A percentile compares a stretch with the other conserved stretches of the same genome.
Conservation (phyloP, 192 early-diverging fungal genomes). For the Ambispora gerdemannii region DNA sequence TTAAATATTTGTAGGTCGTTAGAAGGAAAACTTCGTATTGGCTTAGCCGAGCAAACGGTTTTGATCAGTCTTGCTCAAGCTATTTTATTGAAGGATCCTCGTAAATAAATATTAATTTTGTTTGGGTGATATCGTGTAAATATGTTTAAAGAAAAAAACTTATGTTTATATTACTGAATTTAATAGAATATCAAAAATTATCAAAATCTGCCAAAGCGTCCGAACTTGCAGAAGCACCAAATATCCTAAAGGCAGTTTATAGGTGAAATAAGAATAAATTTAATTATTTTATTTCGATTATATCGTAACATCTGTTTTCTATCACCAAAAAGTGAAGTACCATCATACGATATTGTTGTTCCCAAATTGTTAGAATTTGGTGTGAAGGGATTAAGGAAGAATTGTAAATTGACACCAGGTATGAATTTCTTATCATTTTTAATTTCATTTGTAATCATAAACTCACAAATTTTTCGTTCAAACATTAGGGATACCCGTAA, state of each 20-base stretch:
- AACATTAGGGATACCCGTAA: conserved; percentile 81
- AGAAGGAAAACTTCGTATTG: conserved; percentile 94
- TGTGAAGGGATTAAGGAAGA: conserved; percentile 58
- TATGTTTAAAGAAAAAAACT: background rate
- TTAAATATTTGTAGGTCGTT: conserved; percentile 54
- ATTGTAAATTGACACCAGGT: conserved; percentile 92
- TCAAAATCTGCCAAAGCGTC: conserved; percentile 33
- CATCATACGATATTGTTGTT: conserved; percentile 89
- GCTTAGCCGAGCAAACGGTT: conserved; percentile 91
- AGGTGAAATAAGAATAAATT: conserved; percentile 30
- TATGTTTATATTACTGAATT: background rate
- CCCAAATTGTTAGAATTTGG: conserved; percentile 79
- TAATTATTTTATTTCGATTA: too few relatives aligned
- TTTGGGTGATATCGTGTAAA: background rate
- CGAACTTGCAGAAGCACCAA: conserved; percentile 47
- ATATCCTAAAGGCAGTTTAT: conserved; percentile 54
- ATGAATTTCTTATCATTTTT: background rate
- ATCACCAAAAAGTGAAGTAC: conserved; percentile 86
- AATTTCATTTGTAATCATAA: background rate
- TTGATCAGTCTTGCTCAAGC: conserved; percentile 87
- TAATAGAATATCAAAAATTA: conserved; percentile 38
- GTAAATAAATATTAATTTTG: conserved; percentile 32
- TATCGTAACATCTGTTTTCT: too few relatives aligned
- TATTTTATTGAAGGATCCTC: conserved; percentile 56
- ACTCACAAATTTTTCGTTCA: background rate